Percentiles rank a stretch among this genome's conserved stretches.
Conservation (phyloP, 2,329 filamentous ascomycete species). For the Sporothrix protearum region DNA sequence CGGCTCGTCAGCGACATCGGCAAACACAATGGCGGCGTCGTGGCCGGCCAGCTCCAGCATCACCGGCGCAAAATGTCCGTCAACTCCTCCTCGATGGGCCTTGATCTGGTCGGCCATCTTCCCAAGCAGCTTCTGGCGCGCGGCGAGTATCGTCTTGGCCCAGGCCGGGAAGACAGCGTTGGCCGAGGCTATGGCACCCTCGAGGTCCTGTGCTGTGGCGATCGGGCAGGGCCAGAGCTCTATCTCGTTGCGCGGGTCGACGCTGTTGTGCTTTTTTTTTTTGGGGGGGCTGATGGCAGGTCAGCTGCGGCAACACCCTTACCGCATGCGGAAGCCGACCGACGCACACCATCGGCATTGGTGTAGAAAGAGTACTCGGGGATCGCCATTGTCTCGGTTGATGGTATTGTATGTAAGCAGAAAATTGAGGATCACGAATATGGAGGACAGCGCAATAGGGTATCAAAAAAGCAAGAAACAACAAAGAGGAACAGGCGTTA, state of each 20-base stretch:
- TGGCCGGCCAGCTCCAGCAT: conserved; percentile 47
- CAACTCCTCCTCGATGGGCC: conserved; percentile 42
- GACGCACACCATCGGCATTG: not conserved
- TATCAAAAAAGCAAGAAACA: not conserved
- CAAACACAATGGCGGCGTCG: conserved; percentile 46
- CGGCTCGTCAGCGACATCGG: conserved; percentile 40
- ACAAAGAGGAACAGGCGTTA: not conserved
- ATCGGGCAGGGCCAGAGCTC: conserved; percentile 46
- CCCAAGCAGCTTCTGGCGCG: conserved; percentile 42
- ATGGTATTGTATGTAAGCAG: not conserved
- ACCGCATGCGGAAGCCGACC: not conserved
- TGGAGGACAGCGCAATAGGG: not conserved
- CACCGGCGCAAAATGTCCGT: conserved; percentile 43
- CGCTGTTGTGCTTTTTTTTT: conserved; percentile 36
- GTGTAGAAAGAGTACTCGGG: not conserved
- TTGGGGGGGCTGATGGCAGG: not conserved
- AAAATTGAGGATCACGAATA: not conserved
- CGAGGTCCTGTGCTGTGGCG: conserved; percentile 41
- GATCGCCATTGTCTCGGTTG: not conserved
- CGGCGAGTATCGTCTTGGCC: conserved; percentile 43
- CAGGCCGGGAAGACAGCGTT: conserved; percentile 46
- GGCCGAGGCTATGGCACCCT: conserved; percentile 46
- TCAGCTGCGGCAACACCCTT: not conserved
- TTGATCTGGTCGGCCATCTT: conserved; percentile 42
- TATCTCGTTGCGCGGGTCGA: conserved; percentile 46